A percentile compares a stretch with the other conserved stretches of the same genome.
Evolutionary conservation across 2,329 filamentous ascomycete genomes (phyloP).

Genomic region (Xylariaceae sp.): DNA sequence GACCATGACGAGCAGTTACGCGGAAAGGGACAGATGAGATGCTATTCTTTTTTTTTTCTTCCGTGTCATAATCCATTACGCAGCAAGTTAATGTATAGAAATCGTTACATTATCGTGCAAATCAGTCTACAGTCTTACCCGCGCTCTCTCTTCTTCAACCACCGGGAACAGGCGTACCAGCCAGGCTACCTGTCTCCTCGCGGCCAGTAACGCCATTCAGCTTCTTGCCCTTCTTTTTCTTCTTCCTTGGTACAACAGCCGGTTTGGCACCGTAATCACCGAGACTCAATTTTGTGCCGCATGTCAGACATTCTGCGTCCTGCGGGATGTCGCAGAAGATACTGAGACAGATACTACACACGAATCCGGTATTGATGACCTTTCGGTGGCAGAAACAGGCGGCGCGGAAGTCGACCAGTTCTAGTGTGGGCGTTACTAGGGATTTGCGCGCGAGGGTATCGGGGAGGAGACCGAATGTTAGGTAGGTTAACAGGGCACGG

Average conservation of each 20-base stretch:
- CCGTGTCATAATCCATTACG: too few relatives aligned
- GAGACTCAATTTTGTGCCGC: constrained; percentile 73
- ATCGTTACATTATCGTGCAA: too few relatives aligned
- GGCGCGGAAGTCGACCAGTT: constrained; percentile 92
- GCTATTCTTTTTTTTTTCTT: too few relatives aligned
- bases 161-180: constrained; percentile 53
- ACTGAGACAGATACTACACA: constrained; percentile 93
- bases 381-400: constrained; percentile 94
- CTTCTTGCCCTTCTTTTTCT: constrained; percentile 59
- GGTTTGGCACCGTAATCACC: constrained; percentile 72
- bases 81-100: too few relatives aligned
- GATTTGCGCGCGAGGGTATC: constrained; percentile 51
- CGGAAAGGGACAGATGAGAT: too few relatives aligned
- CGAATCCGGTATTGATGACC: constrained; percentile 88
- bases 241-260: constrained; percentile 69
- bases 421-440: constrained; percentile 74
- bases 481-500: constrained; percentile 77
- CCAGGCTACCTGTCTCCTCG: constrained; percentile 57
- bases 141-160: too few relatives aligned
- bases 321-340: constrained; percentile 73
- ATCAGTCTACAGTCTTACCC: too few relatives aligned
- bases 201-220: constrained; percentile 45
- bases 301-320: constrained; percentile 73
- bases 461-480: constrained; percentile 91
- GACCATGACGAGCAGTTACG: too few relatives aligned